Evolutionary conservation across 768 basidiomycete species (phyloP), one percentile per base, ranked within the genome.

Genomic region (Suillus paluster): DNA sequence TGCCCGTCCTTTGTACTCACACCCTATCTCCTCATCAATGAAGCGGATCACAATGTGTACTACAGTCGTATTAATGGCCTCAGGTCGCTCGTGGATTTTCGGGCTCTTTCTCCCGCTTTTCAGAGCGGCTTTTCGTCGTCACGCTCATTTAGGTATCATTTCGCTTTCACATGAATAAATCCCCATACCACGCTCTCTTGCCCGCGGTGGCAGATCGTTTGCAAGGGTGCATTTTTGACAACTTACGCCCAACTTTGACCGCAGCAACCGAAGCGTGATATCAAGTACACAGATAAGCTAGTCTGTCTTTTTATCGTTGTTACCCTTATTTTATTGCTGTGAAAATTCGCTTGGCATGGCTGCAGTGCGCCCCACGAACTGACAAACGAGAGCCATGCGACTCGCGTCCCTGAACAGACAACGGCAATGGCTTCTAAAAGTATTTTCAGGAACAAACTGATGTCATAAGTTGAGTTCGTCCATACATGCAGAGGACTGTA

Each of bases 111-210:
- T 19, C 54, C 54, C 54, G 54, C 36, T 39, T 53, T 21, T 21
- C 30, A 36, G 21, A 36, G 36, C 52, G n/a, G n/a, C 53, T 17
- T 23, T 54, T 41, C 38, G 54, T 55, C 36, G 54, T 55, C 53
- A 55, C 36, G 17, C 53, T 38, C 23, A 55, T 15, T 55, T 55
- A 19, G 54, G 54, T 25, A 55, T 55, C 36, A 19, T 38, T 54
- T 54, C 17, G 1, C 53, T 54, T 54, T 54, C 53, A 25, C 36
- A 54, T 38, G 36, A 38, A 23, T 7, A 38, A 54, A 36, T 38
- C 2, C 23, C 17, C 23, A 54, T 54, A 38, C 53, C 53, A 54
- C 36, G 53, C 23, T 53, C 52, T 53, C 52, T 50, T 34, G 14
- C 34, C 34, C 45, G 45, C 45, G 21, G 23, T 14, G 23, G 45